Conservation (phyloP, 305 asterid species). For the Solanum hybrid region DNA sequence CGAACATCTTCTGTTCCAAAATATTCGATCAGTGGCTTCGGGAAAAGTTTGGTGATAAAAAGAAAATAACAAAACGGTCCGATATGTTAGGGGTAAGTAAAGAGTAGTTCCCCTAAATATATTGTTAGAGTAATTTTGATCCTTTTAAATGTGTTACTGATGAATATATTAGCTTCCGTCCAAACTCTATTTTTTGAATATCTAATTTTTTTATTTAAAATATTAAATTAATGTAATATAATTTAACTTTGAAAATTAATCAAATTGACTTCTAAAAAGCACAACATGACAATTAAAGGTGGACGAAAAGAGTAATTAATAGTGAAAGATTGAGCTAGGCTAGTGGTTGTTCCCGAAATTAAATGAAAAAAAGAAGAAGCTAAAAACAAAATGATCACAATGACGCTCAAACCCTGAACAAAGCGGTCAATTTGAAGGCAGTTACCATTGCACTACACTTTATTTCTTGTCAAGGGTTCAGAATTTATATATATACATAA, state of each 20-base stretch:
- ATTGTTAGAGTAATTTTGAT: neutral
- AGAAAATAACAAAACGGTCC: neutral
- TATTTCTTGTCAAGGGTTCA: neutral
- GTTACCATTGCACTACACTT: neutral
- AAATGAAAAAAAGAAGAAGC: neutral
- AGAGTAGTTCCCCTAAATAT: neutral
- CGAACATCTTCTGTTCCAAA: constrained; percentile 16
- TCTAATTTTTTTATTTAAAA: no score
- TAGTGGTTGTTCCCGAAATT: neutral
- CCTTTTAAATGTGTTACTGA: neutral
- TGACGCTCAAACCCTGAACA: neutral
- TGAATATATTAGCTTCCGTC: neutral
- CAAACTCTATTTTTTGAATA: neutral
- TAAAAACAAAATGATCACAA: neutral
- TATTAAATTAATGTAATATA: no score
- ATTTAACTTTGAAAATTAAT: no score
- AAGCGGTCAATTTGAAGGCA: neutral
- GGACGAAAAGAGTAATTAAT: neutral
- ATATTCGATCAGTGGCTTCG: neutral
- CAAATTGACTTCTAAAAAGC: no score
- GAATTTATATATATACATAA: neutral
- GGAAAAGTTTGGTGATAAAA: neutral
- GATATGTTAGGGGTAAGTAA: neutral
- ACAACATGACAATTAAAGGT: no score
- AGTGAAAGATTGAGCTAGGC: neutral